Evolutionary conservation across 305 asterid species (phyloP).

Genomic region (Fraxinus floribunda): DNA sequence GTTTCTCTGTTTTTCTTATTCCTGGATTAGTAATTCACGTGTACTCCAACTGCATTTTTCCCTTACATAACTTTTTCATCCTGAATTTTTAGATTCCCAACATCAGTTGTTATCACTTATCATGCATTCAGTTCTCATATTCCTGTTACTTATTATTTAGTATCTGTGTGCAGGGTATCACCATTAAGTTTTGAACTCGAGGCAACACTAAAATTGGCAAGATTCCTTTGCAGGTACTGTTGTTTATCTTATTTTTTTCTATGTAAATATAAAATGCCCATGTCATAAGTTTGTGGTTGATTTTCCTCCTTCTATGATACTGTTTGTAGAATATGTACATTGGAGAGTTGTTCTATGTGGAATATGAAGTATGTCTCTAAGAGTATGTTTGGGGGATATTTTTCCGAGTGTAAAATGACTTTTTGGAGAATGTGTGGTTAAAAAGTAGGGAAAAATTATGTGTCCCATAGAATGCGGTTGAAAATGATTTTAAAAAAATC

Average conservation of each 20-base stretch:
- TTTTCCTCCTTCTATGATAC: not conserved
- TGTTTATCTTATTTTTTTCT: constrained; percentile 18
- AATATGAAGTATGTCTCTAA: not conserved
- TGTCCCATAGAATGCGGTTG: not conserved
- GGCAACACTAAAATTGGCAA: constrained; percentile 91
- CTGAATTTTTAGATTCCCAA: not conserved
- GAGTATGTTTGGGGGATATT: not conserved
- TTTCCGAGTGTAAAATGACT: not conserved
- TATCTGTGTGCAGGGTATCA: constrained; percentile 70
- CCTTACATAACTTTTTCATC: not conserved
- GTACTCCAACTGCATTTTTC: not conserved
- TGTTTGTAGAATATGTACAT: not conserved
- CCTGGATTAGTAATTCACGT: not conserved
- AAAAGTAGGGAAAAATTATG: not conserved
- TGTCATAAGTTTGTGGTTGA: not conserved
- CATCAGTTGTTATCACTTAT: not conserved
- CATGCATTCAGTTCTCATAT: not conserved
- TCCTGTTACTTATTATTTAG: constrained; percentile 25
- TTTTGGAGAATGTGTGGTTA: not conserved
- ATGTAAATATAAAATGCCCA: constrained; percentile 8
- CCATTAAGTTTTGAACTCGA: constrained; percentile 98
- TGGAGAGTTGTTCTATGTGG: not conserved
- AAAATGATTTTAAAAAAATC: not conserved
- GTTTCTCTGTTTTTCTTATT: not conserved
- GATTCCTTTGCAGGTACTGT: constrained; percentile 91